Evolutionary conservation across 768 basidiomycete genomes (phyloP).

Genomic region (Saitozyma sp.): DNA sequence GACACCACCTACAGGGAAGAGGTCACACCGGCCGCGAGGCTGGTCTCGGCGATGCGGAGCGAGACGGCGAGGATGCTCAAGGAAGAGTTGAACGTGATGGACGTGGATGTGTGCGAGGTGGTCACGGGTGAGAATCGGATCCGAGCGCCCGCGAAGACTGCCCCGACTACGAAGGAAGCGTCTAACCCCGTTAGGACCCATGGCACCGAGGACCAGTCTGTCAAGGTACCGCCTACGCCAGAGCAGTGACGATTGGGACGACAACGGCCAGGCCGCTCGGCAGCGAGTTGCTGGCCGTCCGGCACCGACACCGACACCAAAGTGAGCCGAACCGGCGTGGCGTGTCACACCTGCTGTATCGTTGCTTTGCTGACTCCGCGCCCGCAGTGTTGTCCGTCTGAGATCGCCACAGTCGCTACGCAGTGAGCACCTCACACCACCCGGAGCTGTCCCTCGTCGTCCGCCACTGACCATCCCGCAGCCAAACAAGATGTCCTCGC

Average conservation of each 20-base stretch:
- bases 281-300: too few relatives aligned
- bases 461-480: too few relatives aligned
- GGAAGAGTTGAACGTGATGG: slow-evolving; percentile 20
- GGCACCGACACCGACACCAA: too few relatives aligned
- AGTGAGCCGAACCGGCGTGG: too few relatives aligned
- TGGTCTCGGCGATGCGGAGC: slow-evolving; percentile 21
- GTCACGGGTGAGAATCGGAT: slow-evolving; percentile 29
- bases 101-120: slow-evolving; percentile 41
- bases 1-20: neutral
- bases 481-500: slow-evolving; percentile 3
- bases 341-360: too few relatives aligned
- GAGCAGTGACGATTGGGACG: too few relatives aligned
- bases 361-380: neutral
- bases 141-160: too few relatives aligned
- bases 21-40: slow-evolving; percentile 9
- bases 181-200: too few relatives aligned
- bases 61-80: slow-evolving; percentile 22
- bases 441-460: neutral
- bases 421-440: neutral
- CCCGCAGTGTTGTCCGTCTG: neutral
- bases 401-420: neutral
- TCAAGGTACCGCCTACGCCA: too few relatives aligned
- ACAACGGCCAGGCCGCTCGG: too few relatives aligned
- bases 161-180: too few relatives aligned
- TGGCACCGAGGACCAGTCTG: too few relatives aligned